phyloP scores from a whole-genome alignment of 2,329 filamentous ascomycete species.

The Apiospora sp. region DNA sequence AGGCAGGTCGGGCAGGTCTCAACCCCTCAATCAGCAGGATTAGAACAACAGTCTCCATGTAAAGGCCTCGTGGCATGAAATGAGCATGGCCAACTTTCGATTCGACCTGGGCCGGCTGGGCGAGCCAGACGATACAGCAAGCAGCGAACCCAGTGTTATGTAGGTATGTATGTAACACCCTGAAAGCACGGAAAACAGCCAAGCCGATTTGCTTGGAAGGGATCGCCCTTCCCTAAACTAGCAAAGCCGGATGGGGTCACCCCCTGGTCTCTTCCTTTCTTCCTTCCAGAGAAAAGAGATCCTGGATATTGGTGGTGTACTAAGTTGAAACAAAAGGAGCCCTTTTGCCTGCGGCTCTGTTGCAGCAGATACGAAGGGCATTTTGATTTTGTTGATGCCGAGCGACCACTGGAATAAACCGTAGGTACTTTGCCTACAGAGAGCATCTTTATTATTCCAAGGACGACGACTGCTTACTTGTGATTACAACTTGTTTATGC shows the following conservation, averaged over 20 bases:
- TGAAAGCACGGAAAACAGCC: slow-evolving; percentile 15
- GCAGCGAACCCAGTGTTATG: neutral
- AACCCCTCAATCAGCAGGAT: neutral
- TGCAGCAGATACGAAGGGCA: neutral
- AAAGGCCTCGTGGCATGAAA: neutral
- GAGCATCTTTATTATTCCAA: neutral
- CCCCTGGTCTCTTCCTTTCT: neutral
- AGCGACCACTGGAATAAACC: too few species aligned
- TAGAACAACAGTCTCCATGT: neutral
- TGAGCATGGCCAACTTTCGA: slow-evolving; percentile 15
- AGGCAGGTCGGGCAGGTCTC: neutral
- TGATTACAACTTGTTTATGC: neutral
- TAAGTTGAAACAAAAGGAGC: slow-evolving; percentile 10
- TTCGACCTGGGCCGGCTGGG: neutral
- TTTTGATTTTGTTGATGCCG: neutral
- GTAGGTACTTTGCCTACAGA: neutral
- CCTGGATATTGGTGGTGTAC: neutral
- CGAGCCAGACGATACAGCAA: slow-evolving; percentile 5
- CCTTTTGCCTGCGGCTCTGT: slow-evolving; percentile 6
- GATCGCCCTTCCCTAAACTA: slow-evolving; percentile 20
- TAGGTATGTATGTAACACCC: neutral
- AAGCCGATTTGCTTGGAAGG: slow-evolving; percentile 16
- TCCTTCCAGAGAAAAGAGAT: neutral
- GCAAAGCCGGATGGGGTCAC: slow-evolving; percentile 1
- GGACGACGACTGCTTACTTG: neutral